phyloP scores from a whole-genome alignment of 345 rosid species.

The Lepidium africanum region DNA sequence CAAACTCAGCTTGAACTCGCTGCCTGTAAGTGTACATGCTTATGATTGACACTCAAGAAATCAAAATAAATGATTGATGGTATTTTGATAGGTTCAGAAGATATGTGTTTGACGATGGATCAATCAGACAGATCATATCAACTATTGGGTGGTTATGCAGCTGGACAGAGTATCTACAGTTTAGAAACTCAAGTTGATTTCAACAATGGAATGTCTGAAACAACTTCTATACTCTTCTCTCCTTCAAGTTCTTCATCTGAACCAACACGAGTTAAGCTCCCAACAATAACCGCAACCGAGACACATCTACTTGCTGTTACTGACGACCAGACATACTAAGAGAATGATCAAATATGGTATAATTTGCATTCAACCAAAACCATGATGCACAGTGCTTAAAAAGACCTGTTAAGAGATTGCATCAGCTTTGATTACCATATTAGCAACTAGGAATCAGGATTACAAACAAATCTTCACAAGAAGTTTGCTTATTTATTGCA shows the following conservation, averaged over 20 bases:
- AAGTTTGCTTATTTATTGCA: background rate
- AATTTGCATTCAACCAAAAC: background rate
- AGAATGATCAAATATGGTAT: background rate
- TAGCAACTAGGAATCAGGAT: background rate
- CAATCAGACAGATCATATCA: slow-evolving; percentile 78
- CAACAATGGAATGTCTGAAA: slow-evolving; percentile 22
- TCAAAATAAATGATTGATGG: background rate
- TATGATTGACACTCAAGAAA: background rate
- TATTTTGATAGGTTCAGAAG: slow-evolving; percentile 51
- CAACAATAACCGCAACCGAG: slow-evolving; percentile 35
- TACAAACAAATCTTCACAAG: background rate
- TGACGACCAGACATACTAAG: background rate
- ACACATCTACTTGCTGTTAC: slow-evolving; percentile 7
- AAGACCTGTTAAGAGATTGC: background rate
- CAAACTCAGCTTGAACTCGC: slow-evolving; percentile 86
- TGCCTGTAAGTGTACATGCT: slow-evolving; percentile 45
- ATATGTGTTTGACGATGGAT: slow-evolving; percentile 71
- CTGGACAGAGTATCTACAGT: slow-evolving; percentile 61
- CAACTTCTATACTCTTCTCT: slow-evolving; percentile 37
- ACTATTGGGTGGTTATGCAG: slow-evolving; percentile 75
- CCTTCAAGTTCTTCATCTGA: slow-evolving; percentile 28
- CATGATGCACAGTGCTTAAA: background rate
- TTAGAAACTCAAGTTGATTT: slow-evolving; percentile 34
- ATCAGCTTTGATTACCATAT: background rate
- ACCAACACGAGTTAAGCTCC: slow-evolving; percentile 56